phyloP scores from a whole-genome alignment of 768 basidiomycete genomes.

The Panellus pusillus region DNA sequence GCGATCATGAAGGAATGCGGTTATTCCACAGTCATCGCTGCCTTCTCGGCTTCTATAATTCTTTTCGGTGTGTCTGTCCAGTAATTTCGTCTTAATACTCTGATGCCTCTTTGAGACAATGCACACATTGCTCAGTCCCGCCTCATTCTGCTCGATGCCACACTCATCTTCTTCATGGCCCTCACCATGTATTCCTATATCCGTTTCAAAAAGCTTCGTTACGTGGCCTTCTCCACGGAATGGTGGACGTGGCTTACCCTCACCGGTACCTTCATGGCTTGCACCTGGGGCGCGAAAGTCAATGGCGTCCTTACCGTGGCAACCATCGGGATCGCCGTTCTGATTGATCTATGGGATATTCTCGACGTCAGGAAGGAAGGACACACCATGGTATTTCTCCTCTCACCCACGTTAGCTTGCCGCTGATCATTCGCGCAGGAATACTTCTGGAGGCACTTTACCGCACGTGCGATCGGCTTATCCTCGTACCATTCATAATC shows the following conservation, averaged over 20 bases:
- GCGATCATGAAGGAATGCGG: slow-evolving; percentile 98
- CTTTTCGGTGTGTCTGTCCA: slow-evolving; percentile 75
- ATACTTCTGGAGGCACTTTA: slow-evolving; percentile 87
- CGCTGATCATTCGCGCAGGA: slow-evolving; percentile 51
- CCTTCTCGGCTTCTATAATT: slow-evolving; percentile 84
- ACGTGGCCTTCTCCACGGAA: slow-evolving; percentile 78
- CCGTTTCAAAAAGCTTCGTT: slow-evolving; percentile 92
- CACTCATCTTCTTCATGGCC: slow-evolving; percentile 93
- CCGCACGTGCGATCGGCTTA: slow-evolving; percentile 82
- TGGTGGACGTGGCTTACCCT: slow-evolving; percentile 96
- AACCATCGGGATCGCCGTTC: slow-evolving; percentile 86
- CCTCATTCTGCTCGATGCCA: slow-evolving; percentile 92
- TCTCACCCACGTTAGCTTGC: slow-evolving; percentile 1
- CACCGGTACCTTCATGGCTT: slow-evolving; percentile 92
- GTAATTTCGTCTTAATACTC: not conserved
- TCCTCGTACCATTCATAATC: slow-evolving; percentile 82
- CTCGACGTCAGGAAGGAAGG: slow-evolving; percentile 77
- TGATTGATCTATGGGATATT: slow-evolving; percentile 93
- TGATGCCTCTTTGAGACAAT: slow-evolving; percentile 61
- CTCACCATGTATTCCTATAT: slow-evolving; percentile 92
- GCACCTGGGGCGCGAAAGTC: slow-evolving; percentile 97
- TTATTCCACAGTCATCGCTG: slow-evolving; percentile 86
- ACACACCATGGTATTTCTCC: slow-evolving; percentile 50
- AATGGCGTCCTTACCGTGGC: slow-evolving; percentile 92
- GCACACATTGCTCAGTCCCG: slow-evolving; percentile 96